These are phyloP conservation scores for Cadophora sp. DNA, from an alignment of 2,329 filamentous ascomycete genomes.

Conservation along the genomic window DNA sequence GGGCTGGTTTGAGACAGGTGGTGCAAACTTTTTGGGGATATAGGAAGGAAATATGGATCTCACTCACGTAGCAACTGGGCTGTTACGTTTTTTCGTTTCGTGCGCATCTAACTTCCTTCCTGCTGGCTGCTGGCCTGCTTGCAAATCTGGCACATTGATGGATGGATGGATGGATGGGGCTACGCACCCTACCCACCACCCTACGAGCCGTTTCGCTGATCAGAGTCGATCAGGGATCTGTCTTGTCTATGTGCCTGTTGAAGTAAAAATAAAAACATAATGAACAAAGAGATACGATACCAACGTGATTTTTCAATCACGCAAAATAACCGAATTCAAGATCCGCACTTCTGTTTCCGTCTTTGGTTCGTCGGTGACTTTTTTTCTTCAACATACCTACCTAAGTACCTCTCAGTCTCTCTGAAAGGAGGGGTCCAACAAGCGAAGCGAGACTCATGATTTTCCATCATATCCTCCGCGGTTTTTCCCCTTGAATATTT, in stretches of 20 bases:
- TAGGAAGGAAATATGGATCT: neutral
- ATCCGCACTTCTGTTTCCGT: neutral
- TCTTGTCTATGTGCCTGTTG: neutral
- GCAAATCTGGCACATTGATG: neutral
- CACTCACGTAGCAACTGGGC: neutral
- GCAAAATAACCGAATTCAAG: neutral
- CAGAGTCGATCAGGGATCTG: neutral
- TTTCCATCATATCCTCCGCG: no score
- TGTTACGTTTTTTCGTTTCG: slow-evolving; percentile 5
- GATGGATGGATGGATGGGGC: neutral
- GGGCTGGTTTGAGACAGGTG: neutral
- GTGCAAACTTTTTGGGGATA: neutral
- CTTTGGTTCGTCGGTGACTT: neutral
- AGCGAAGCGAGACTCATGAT: no score
- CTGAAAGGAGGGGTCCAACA: neutral
- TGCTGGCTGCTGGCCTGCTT: slow-evolving; percentile 8
- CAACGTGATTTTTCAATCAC: slow-evolving; percentile 3
- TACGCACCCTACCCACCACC: neutral
- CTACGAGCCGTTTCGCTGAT: neutral
- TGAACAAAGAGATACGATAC: slow-evolving; percentile 13
- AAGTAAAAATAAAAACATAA: slow-evolving; percentile 3
- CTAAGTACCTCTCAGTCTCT: no score
- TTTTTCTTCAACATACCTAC: no score
- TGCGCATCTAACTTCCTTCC: neutral
- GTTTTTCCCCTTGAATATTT: no score